Conservation (phyloP, 1,139 yeast species). For the Hyphopichia buzzinii region DNA sequence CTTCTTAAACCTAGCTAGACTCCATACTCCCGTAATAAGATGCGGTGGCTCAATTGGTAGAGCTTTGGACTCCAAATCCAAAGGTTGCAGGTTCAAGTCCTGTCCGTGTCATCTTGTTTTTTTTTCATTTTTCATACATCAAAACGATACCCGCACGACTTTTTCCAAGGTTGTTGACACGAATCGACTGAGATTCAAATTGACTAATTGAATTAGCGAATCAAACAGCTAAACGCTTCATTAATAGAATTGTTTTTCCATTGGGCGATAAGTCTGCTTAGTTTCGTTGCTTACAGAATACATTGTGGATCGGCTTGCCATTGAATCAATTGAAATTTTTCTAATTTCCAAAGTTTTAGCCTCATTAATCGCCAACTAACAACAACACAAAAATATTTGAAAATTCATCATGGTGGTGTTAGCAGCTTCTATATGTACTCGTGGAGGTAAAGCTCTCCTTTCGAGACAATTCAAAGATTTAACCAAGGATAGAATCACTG, state of each 20-base stretch:
- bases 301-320: not conserved
- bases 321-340: not conserved
- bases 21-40: too few species aligned
- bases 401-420: slow-evolving; percentile 49
- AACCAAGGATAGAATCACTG: slow-evolving; percentile 81
- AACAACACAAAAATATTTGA: slow-evolving; percentile 1
- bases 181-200: slow-evolving; percentile 7
- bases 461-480: slow-evolving; percentile 92
- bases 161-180: slow-evolving; percentile 9
- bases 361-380: not conserved
- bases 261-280: not conserved
- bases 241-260: slow-evolving; percentile 2
- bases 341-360: slow-evolving; percentile 1
- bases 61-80: slow-evolving; percentile 30
- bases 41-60: slow-evolving; percentile 33
- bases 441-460: slow-evolving; percentile 89
- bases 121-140: not conserved
- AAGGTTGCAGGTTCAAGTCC: slow-evolving; percentile 34
- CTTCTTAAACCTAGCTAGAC: too few species aligned
- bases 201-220: slow-evolving; percentile 1
- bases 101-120: slow-evolving; percentile 22
- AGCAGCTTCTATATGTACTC: slow-evolving; percentile 94
- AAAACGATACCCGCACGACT: slow-evolving; percentile 6
- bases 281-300: not conserved
- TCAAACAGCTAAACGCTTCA: slow-evolving; percentile 3